Percentiles rank a stretch among this genome's conserved stretches.
phyloP scores from a whole-genome alignment of 1,139 yeast genomes.

The Yamadazyma membranifaciens region DNA sequence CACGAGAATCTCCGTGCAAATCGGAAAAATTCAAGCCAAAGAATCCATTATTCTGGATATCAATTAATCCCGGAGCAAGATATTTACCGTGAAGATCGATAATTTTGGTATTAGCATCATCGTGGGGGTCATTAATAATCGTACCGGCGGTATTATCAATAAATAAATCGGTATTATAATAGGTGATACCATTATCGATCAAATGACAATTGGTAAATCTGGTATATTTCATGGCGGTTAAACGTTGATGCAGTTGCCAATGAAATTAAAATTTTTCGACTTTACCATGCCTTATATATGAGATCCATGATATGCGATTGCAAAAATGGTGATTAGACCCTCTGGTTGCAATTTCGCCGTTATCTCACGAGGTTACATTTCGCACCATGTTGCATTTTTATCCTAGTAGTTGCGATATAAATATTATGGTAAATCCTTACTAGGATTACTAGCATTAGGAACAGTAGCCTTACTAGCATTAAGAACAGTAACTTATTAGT shows the following conservation, averaged over 20 bases:
- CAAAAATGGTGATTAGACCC: too few species aligned
- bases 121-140: slow-evolving; percentile 28
- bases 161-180: slow-evolving; percentile 41
- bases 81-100: slow-evolving; percentile 50
- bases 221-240: slow-evolving; percentile 13
- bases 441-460: too few species aligned
- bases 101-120: slow-evolving; percentile 20
- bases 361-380: slow-evolving; percentile 2
- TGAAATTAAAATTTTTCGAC: too few species aligned
- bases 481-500: too few species aligned
- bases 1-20: slow-evolving; percentile 31
- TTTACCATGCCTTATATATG: too few species aligned
- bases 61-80: slow-evolving; percentile 60
- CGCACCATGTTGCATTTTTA: slow-evolving; percentile 1
- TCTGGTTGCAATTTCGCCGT: too few species aligned
- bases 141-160: slow-evolving; percentile 44
- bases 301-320: not conserved
- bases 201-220: slow-evolving; percentile 51
- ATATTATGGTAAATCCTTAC: not conserved
- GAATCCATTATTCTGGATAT: slow-evolving; percentile 62
- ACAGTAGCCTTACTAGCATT: too few species aligned
- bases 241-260: too few species aligned
- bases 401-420: too few species aligned
- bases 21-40: slow-evolving; percentile 58
- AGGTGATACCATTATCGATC: slow-evolving; percentile 49